Base-by-base conservation (phyloP, 1,139 yeast species). In the Wickerhamomyces sp. region DNA sequence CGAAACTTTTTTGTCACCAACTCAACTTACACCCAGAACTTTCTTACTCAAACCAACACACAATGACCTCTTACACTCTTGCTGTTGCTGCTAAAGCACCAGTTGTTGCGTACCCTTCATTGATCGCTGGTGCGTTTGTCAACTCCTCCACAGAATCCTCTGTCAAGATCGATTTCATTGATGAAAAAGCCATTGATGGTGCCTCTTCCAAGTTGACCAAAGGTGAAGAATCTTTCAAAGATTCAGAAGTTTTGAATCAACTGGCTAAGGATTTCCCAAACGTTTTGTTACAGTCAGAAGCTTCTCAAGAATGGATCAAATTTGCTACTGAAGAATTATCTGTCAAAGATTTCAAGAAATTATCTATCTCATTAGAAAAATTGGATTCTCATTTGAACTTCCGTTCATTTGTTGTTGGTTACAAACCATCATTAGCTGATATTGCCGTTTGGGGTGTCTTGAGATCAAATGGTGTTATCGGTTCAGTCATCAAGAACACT, bases 361-460 rank as follows among this genome's bases (percentile, higher is more conserved):
- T 93, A 55, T 76, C 95, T 29, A 76, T 72, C 42, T 82, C 87
- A 56, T 78, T 93, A 62, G 96, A 88, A 64, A 76, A 76, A 61
- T 73, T 93, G 57, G 97, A 93, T 59, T 69, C 82, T 43, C 93
- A 84, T 65, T 76, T 93, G 66, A 88, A 88, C 74, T 81, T 87
- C 73, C 81, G 96, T 63, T 79, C 96, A 6, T 90, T 78, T 63
- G 65, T 89, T 47, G 75, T 79, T 51, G 95, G 95, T 18, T 76
- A 81, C 67, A 59, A 72, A 29, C 72, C 78, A 51, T 71, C 94
- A 11, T 68, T 81, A 46, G 94, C 95, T 45, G 99, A 93, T 67
- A 72, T 89, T 51, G 88, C 94, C 14, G 75, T 86, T 31, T 93
- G 97, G 97, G 98, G 98, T 67, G 87, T 84, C 39, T 75, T 93